Evolutionary conservation across 2,329 filamentous ascomycete species (phyloP), one percentile per base, ranked within the genome.

Genomic region (Diaporthe velutina): DNA sequence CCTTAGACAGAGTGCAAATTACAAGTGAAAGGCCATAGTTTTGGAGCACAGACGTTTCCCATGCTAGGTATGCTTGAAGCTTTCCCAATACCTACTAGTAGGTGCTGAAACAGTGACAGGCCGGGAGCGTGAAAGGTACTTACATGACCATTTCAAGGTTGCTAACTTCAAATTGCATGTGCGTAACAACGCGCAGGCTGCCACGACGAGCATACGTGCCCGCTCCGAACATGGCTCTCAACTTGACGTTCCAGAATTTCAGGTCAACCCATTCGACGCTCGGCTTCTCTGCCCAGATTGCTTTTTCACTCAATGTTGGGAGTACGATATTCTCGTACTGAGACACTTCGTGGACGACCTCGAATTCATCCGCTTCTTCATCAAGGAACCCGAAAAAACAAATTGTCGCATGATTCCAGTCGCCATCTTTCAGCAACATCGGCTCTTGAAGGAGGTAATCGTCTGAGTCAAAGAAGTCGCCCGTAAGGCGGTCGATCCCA

Each of bases 321-420:
- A 74, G 52, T 15, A 4, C 6, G 12, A 28, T 66, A 8, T 8
- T 3, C 33, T 35, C 28, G 9, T 30, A 13, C 8, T 45, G 12
- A 25, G n/a, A 38, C 28, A 75, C 0, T 3, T 52, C 54, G 17
- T 17, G 4, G 6, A 35, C 5, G 22, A 25, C 17, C 6, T 30
- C 28, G 1, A n/a, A 7, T n/a, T 52, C 57, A 5, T 22, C 10
- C 4, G 4, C 15, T 2, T 35, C 33, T 22, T 64, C 25, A 13
- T 72, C 45, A 10, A 10, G 19, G 0, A 40, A 1, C 12, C 3
- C 35, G 25, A 40, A 30, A 7, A 73, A 54, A n/a, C 7, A 17
- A 17, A 75, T n/a, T 5, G 42, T 66, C 12, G 55, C 74, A 19
- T 38, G 38, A 15, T 75, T 75, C 74, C 74, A 75, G n/a, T 67